phyloP scores from a whole-genome alignment of 1,284 basidiomycete species.

The Trichosporon sp. region DNA sequence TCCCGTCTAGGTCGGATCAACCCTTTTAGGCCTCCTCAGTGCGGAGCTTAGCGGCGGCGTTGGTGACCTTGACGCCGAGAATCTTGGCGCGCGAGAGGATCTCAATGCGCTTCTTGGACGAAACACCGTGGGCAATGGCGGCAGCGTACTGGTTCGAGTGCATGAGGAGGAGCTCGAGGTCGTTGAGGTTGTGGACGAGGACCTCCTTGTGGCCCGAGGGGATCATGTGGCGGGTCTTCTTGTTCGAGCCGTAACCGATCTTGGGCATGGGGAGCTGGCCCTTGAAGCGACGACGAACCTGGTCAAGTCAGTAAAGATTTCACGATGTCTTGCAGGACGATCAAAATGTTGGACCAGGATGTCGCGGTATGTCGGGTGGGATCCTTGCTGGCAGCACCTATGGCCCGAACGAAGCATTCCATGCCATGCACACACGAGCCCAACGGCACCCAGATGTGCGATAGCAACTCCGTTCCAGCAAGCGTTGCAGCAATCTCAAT shows the following conservation, averaged over 20 bases:
- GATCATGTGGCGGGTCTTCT: slow-evolving; percentile 81
- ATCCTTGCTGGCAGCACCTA: not conserved
- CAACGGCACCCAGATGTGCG: too few species aligned
- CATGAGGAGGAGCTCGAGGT: slow-evolving; percentile 91
- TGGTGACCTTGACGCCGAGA: slow-evolving; percentile 87
- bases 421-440: too few species aligned
- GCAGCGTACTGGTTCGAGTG: slow-evolving; percentile 97
- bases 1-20: slow-evolving; percentile 3
- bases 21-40: slow-evolving; percentile 70
- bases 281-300: slow-evolving; percentile 82
- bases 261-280: slow-evolving; percentile 93
- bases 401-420: too few species aligned
- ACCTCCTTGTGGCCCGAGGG: slow-evolving; percentile 93
- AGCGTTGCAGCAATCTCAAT: not conserved
- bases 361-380: not conserved
- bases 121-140: slow-evolving; percentile 95
- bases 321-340: not conserved
- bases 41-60: slow-evolving; percentile 88
- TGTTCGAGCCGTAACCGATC: slow-evolving; percentile 56
- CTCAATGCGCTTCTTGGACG: slow-evolving; percentile 88
- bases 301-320: slow-evolving; percentile 13
- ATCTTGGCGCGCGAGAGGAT: slow-evolving; percentile 88
- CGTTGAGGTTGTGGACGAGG: slow-evolving; percentile 83
- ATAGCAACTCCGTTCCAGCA: too few species aligned
- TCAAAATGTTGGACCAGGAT: not conserved